Conservation (phyloP, 768 basidiomycete genomes). For the Boletus pseudo-olivaceus region DNA sequence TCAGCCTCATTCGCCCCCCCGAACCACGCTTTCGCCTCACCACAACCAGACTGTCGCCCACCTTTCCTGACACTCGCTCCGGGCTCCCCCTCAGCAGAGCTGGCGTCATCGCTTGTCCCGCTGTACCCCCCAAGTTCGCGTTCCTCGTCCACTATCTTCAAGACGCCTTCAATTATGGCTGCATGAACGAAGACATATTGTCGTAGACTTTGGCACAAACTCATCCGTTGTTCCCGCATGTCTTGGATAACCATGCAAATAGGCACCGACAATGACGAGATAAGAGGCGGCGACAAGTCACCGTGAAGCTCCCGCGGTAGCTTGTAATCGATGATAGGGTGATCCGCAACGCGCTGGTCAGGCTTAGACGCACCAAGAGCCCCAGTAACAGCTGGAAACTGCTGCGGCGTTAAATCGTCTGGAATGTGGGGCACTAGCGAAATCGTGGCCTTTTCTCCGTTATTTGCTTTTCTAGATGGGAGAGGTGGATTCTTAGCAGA, state of each 20-base stretch:
- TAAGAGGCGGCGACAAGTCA: slow-evolving; percentile 49
- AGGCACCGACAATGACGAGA: slow-evolving; percentile 70
- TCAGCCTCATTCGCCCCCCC: background rate
- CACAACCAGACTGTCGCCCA: slow-evolving; percentile 19
- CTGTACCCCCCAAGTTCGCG: slow-evolving; percentile 35
- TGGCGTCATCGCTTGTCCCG: slow-evolving; percentile 21
- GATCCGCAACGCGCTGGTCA: slow-evolving; percentile 9
- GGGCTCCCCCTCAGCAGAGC: slow-evolving; percentile 10
- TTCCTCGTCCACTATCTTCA: slow-evolving; percentile 76
- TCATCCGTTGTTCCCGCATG: slow-evolving; percentile 96
- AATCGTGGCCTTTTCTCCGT: background rate
- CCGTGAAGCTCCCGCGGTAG: slow-evolving; percentile 59
- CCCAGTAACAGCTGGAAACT: background rate
- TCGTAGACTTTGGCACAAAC: slow-evolving; percentile 87
- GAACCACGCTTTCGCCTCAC: slow-evolving; percentile 9
- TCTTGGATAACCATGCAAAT: slow-evolving; percentile 82
- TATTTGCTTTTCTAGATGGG: background rate
- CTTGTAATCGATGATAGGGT: slow-evolving; percentile 49
- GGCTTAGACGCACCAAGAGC: slow-evolving; percentile 2
- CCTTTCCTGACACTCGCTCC: slow-evolving; percentile 4
- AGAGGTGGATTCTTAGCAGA: background rate
- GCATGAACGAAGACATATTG: slow-evolving; percentile 95
- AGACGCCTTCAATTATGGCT: slow-evolving; percentile 75
- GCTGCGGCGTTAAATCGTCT: background rate
- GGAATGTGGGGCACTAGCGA: background rate